A percentile compares a stretch with the other conserved stretches of the same genome.
These are phyloP conservation scores for Alternaria novae-zelandiae DNA, from an alignment of 2,329 filamentous ascomycete genomes.

Conservation along the genomic window DNA sequence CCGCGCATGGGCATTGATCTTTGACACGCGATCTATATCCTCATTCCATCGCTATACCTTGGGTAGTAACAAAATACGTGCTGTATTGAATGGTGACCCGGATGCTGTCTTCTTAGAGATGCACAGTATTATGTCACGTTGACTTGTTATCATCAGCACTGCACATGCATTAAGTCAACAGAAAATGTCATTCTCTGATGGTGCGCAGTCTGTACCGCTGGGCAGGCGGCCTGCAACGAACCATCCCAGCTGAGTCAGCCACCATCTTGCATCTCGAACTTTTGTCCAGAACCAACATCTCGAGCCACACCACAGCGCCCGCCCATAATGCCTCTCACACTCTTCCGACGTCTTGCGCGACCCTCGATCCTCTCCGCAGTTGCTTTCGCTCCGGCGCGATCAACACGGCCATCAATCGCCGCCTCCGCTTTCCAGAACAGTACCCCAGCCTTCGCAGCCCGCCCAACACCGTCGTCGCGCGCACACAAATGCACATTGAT, in stretches of 20 bases:
- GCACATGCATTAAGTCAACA: background rate
- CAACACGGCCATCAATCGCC: conserved; percentile 27
- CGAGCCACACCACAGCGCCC: conserved; percentile 4
- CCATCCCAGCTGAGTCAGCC: conserved; percentile 16
- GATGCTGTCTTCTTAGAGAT: background rate
- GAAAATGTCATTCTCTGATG: background rate
- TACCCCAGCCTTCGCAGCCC: conserved; percentile 28
- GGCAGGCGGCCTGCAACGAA: background rate
- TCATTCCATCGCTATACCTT: background rate
- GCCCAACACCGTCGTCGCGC: conserved; percentile 49
- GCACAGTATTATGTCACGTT: background rate
- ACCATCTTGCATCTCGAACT: conserved; percentile 16
- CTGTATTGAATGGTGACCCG: background rate
- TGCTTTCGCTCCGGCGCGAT: conserved; percentile 21
- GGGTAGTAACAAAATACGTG: background rate
- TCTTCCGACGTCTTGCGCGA: conserved; percentile 49
- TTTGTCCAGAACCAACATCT: conserved; percentile 5
- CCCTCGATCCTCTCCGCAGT: conserved; percentile 31
- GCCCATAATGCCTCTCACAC: conserved; percentile 47
- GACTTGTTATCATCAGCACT: background rate
- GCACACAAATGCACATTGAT: conserved; percentile 55
- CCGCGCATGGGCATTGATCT: background rate
- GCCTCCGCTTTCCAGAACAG: conserved; percentile 27
- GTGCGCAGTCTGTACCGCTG: background rate
- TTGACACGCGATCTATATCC: background rate